Percentiles rank a stretch among this genome's conserved stretches.
These are phyloP conservation scores for Trichoderma aggressivum DNA, from an alignment of 2,329 filamentous ascomycete species.

Conservation along the genomic window DNA sequence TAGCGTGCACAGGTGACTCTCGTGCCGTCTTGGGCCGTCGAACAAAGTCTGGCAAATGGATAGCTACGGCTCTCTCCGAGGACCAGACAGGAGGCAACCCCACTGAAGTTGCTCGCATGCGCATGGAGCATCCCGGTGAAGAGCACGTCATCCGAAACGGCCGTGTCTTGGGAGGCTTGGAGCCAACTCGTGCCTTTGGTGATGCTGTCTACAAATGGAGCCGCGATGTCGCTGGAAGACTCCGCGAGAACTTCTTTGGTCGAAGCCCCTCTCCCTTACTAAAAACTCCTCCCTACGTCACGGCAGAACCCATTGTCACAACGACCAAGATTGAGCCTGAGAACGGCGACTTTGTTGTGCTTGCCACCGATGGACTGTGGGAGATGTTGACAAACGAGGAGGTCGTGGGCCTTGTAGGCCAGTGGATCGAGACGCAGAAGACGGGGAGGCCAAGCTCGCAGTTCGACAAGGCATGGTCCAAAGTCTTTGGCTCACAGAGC, in stretches of 20 bases:
- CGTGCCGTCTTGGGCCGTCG: constrained; percentile 68
- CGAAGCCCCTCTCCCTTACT: constrained; percentile 72
- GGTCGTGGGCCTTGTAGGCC: constrained; percentile 91
- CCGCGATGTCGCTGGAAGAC: constrained; percentile 73
- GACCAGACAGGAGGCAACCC: constrained; percentile 92
- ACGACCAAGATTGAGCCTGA: constrained; percentile 88
- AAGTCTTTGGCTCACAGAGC: constrained; percentile 51
- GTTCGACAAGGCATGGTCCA: constrained; percentile 67
- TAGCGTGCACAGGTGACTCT: constrained; percentile 96
- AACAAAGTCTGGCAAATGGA: constrained; percentile 18
- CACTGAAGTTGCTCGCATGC: constrained; percentile 77
- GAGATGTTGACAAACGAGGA: constrained; percentile 99
- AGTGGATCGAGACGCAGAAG: constrained; percentile 86
- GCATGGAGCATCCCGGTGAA: constrained; percentile 84
- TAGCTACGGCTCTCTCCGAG: constrained; percentile 70
- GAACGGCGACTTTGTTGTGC: constrained; percentile 89
- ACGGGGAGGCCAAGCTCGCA: constrained; percentile 54
- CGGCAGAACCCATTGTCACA: constrained; percentile 90
- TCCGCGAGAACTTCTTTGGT: constrained; percentile 85
- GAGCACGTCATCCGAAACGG: constrained; percentile 84
- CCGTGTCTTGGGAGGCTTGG: constrained; percentile 84
- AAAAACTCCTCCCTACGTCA: constrained; percentile 94
- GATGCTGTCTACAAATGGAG: constrained; percentile 98
- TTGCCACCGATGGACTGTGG: constrained; percentile 96
- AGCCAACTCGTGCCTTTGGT: constrained; percentile 91